Evolutionary conservation across 352 stramenopile genomes (phyloP).

Genomic region (Albugo laibachii): DNA sequence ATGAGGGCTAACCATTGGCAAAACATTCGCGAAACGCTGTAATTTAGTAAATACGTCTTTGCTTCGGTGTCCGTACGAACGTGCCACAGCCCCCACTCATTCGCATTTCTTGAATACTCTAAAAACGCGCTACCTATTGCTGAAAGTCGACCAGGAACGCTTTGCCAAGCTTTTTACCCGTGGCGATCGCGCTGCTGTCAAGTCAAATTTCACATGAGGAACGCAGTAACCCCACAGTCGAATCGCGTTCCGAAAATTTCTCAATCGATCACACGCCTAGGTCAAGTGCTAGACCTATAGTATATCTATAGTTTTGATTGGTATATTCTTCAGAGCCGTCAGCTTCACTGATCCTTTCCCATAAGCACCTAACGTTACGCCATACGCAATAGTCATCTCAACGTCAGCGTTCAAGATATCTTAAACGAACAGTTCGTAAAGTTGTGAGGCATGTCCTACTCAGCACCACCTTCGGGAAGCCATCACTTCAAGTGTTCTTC

Average conservation of each 20-base stretch:
- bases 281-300: conserved; percentile 5
- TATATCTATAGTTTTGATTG: conserved; percentile 2
- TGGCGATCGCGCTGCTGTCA: conserved; percentile 1
- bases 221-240: conserved; percentile 5
- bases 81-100: conserved; percentile 10
- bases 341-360: conserved; percentile 1
- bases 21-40: background rate
- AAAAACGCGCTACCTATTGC: background rate
- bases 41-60: background rate
- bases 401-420: background rate
- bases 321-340: background rate
- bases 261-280: conserved; percentile 5
- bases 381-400: conserved; percentile 6
- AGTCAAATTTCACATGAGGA: conserved; percentile 1
- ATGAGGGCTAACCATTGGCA: conserved; percentile 3
- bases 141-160: conserved; percentile 7
- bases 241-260: conserved; percentile 2
- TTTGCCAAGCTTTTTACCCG: conserved; percentile 6
- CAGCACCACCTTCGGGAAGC: conserved; percentile 5
- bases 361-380: conserved; percentile 1
- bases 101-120: background rate
- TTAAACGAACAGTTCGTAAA: conserved; percentile 5
- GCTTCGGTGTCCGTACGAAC: conserved; percentile 3
- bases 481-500: background rate
- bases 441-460: conserved; percentile 3